Evolutionary conservation across 306 rosid genomes (phyloP).

Genomic region (Medicago truncatula): DNA sequence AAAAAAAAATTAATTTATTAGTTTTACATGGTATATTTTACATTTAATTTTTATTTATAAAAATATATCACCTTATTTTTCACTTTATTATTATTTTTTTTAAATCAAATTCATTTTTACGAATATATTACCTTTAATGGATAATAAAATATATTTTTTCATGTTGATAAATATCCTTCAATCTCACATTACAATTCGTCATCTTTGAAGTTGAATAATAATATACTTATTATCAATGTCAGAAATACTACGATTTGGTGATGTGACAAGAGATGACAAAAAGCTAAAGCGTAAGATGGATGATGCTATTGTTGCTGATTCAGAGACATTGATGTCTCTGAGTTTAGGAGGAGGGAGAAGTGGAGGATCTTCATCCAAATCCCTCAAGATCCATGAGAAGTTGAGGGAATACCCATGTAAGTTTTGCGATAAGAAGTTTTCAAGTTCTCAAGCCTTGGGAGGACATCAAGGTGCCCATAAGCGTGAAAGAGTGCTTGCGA

Average conservation of each 20-base stretch:
- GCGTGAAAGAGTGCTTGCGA: constrained; percentile 51
- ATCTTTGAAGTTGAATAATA: background rate
- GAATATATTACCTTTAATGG: background rate
- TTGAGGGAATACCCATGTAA: constrained; percentile 11
- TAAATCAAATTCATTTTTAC: background rate
- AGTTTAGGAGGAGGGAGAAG: background rate
- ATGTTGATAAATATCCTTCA: background rate
- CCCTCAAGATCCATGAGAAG: background rate
- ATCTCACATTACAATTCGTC: background rate
- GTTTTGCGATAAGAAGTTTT: constrained; percentile 44
- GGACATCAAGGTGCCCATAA: constrained; percentile 81
- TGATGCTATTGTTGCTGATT: background rate
- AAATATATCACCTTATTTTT: background rate
- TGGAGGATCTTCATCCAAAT: background rate
- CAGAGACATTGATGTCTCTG: background rate
- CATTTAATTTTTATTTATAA: background rate
- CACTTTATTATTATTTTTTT: background rate
- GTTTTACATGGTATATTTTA: background rate
- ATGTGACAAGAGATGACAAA: background rate
- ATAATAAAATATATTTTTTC: background rate
- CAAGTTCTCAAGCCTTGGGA: constrained; percentile 66
- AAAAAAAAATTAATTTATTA: background rate
- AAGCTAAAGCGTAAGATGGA: background rate
- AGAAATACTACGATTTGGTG: background rate
- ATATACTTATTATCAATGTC: background rate